These are phyloP conservation scores for Mucor circinelloides DNA, from an alignment of 371 early-diverging fungal species.

Conservation along the genomic window DNA sequence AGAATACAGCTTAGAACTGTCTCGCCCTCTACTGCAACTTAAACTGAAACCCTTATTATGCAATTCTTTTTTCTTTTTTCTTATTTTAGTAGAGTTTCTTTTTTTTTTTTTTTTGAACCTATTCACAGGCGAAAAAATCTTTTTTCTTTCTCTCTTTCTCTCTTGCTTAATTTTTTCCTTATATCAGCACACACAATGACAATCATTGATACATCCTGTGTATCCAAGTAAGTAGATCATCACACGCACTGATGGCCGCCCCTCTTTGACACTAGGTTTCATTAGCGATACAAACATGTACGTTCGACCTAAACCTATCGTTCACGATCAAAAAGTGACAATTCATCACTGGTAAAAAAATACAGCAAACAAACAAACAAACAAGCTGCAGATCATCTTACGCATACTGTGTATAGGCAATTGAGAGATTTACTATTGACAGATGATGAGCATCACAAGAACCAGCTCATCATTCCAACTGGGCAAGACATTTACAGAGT, in stretches of 20 bases:
- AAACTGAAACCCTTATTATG: slow-evolving; percentile 13
- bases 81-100: background rate
- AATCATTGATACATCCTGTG: slow-evolving; percentile 23
- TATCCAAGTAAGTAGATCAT: slow-evolving; percentile 16
- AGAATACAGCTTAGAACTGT: slow-evolving; percentile 1
- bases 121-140: background rate
- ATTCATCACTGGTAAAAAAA: slow-evolving; percentile 64
- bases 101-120: background rate
- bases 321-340: slow-evolving; percentile 59
- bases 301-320: slow-evolving; percentile 20
- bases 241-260: too few species aligned
- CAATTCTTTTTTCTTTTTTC: slow-evolving; percentile 1
- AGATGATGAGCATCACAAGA: slow-evolving; percentile 41
- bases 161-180: slow-evolving; percentile 2
- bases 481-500: slow-evolving; percentile 40
- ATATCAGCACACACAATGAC: slow-evolving; percentile 18
- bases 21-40: background rate
- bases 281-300: slow-evolving; percentile 9
- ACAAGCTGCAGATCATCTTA: background rate
- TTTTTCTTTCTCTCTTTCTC: background rate
- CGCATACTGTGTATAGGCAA: slow-evolving; percentile 68
- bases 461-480: slow-evolving; percentile 41
- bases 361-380: background rate
- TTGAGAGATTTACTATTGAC: slow-evolving; percentile 86
- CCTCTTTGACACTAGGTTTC: background rate